phyloP scores from a whole-genome alignment of 768 basidiomycete genomes.

The Mycena alexandri region DNA sequence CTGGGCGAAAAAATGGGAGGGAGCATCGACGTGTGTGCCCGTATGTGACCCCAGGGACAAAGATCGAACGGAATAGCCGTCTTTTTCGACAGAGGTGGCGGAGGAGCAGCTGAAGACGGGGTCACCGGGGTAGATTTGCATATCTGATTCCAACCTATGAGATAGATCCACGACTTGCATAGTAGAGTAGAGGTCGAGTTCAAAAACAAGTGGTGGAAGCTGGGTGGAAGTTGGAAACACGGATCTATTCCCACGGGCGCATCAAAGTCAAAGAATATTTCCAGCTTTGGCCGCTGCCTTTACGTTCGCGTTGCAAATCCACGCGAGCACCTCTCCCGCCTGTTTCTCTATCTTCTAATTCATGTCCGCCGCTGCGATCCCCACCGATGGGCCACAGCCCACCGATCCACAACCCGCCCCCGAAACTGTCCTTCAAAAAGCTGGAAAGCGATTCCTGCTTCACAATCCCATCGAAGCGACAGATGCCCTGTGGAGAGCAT shows the following conservation, averaged over 20 bases:
- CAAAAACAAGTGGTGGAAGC: too few relatives aligned
- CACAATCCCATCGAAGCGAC: slow-evolving; percentile 23
- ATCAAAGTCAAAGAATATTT: too few relatives aligned
- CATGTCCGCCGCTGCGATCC: slow-evolving; percentile 5
- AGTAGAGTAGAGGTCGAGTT: slow-evolving; percentile 13
- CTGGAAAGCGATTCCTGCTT: slow-evolving; percentile 18
- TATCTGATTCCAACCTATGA: slow-evolving; percentile 58
- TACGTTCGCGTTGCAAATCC: too few relatives aligned
- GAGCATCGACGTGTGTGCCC: slow-evolving; percentile 86
- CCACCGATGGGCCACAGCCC: neutral
- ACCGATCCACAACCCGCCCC: neutral
- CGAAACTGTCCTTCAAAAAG: slow-evolving; percentile 19
- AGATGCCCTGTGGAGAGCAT: slow-evolving; percentile 16
- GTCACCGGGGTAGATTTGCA: slow-evolving; percentile 70
- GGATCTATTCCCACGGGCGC: too few relatives aligned
- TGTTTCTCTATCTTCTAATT: neutral
- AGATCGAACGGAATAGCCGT: slow-evolving; percentile 65
- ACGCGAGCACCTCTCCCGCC: too few relatives aligned
- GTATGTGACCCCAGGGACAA: slow-evolving; percentile 77
- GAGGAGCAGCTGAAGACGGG: slow-evolving; percentile 58
- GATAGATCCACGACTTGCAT: slow-evolving; percentile 64
- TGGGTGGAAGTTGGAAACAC: too few relatives aligned
- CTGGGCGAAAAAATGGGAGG: slow-evolving; percentile 74
- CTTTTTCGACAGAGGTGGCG: slow-evolving; percentile 53
- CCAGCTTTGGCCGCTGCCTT: too few relatives aligned